Base-by-base conservation (phyloP, 2,329 filamentous ascomycete genomes). In the Fusarium multiceps region DNA sequence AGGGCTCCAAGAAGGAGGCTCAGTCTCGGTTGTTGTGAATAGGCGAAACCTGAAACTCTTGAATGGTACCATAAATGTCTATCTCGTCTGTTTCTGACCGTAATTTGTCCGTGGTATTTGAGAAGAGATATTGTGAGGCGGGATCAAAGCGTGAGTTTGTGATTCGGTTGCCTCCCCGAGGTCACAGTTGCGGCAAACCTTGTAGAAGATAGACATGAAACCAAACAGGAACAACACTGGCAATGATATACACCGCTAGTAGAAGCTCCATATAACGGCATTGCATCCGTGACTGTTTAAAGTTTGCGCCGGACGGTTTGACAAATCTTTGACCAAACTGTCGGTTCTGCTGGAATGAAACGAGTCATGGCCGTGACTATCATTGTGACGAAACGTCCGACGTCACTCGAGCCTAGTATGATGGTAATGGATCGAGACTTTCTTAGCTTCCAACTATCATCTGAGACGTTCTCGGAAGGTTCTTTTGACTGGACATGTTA, bases 291-390 rank as follows among this genome's bases (percentile, higher is more conserved):
- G 14, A 14, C 23, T 21, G 21, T 23, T 32, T 42, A 43, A 6
- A 21, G 28, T 20, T 34, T 21, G 25, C 16, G 16, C 18, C 41
- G 25, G 21, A 16, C 45, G 16, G 12, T 10, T 21, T 43, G 41
- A 43, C 41, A 43, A 21, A 37, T 40, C 23, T 40, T 34, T 42
- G 21, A 50, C 51, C 61, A 30, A n/a, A 25, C 43, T 27, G 30
- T 54, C 51, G 55, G 47, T 27, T 40, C 10, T 23, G 20, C 12
- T 58, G 61, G 53, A 62, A 67, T 66, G 61, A 21, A 30, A 32
- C 32, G 40, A 61, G 56, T 62, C 64, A 67, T 62, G 42, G 27
- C 23, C 20, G 16, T 8, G 27, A 56, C 61, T 46, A 41, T 54
- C 32, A 10, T 37, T 9, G 16, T 8, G 10, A 40, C 20, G 9